Evolutionary conservation across 1,139 yeast genomes (phyloP), one percentile per base, ranked within the genome.

Genomic region (Geotrichum candidum): DNA sequence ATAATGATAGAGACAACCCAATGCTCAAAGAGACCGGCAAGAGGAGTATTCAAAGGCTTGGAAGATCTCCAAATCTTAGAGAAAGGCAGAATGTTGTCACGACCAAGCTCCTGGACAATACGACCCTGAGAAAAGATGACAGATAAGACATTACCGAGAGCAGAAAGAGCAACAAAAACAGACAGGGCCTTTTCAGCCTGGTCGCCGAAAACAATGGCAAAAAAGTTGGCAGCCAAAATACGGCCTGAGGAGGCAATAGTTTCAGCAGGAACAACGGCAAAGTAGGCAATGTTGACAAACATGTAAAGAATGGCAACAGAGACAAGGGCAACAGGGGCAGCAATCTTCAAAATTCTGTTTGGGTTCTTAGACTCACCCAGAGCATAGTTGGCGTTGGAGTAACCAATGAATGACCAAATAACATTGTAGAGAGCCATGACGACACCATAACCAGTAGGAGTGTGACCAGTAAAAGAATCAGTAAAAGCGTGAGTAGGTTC

Each of bases 121-220:
- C 90, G 80, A 25, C 90, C 88, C 70, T 88, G 95, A 1, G 94
- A 87, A 71, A 84, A 88, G 45, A 87, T 84, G 48, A 88, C 95
- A 54, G 88, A 85, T 74, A 88, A 77, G 35, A 88, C 94, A 69
- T 88, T 88, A 45, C 96, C 96, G 55, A 88, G 75, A 33, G 90
- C 90, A 65, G 89, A 84, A 51, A 87, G 76, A 0, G 92, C 90
- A 53, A 88, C 90, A 65, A 88, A 80, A n/a, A 86, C 83, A 0
- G 91, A 85, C 35, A 88, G 80, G 6, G 88, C 83, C 64, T 80
- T 80, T 63, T 87, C 85, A n/a, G 87, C 82, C 45, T 79, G 78
- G 58, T 79, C 79, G 53, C 94, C 94, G 74, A 88, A 88, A n/a
- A 85, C 85, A 68, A 85, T 84, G 62, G 82, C 82, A 74, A 88